Percentiles rank a stretch among this genome's conserved stretches.
Evolutionary conservation across 306 rosid species (phyloP).

Genomic region (Prunus davidiana): DNA sequence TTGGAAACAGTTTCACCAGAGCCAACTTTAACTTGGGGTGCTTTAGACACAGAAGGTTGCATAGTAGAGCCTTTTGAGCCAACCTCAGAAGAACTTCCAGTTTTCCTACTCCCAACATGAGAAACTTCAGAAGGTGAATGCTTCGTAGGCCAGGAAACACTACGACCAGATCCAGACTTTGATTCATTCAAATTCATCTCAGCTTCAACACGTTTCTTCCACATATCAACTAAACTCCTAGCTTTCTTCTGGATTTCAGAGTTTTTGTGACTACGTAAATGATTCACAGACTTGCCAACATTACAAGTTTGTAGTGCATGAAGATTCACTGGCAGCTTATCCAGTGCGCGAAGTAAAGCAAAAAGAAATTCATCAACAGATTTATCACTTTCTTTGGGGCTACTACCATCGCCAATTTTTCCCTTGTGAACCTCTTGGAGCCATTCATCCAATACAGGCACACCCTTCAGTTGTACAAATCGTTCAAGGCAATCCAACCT

Average conservation of each 20-base stretch:
- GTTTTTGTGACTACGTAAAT: slow-evolving; percentile 69
- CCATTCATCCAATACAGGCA: slow-evolving; percentile 87
- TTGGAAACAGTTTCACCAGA: slow-evolving; percentile 50
- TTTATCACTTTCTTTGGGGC: slow-evolving; percentile 61
- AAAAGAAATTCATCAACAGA: slow-evolving; percentile 78
- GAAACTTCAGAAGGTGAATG: slow-evolving; percentile 52
- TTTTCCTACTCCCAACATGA: slow-evolving; percentile 53
- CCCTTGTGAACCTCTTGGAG: slow-evolving; percentile 86
- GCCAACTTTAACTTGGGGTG: slow-evolving; percentile 45
- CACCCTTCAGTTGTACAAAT: slow-evolving; percentile 75
- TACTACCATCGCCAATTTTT: slow-evolving; percentile 58
- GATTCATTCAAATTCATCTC: slow-evolving; percentile 73
- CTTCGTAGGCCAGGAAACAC: slow-evolving; percentile 57
- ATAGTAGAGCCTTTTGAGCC: slow-evolving; percentile 54
- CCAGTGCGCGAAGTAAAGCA: slow-evolving; percentile 74
- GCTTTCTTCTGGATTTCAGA: slow-evolving; percentile 78
- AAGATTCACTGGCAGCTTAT: slow-evolving; percentile 76
- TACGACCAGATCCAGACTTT: slow-evolving; percentile 58
- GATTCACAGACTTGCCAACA: slow-evolving; percentile 84
- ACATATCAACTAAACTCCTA: slow-evolving; percentile 74
- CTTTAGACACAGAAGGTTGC: slow-evolving; percentile 53
- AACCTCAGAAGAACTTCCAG: slow-evolving; percentile 58
- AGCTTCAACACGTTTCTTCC: slow-evolving; percentile 94
- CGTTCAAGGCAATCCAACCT: slow-evolving; percentile 58
- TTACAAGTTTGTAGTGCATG: slow-evolving; percentile 64